Evolutionary conservation across 768 basidiomycete genomes (phyloP).

Genomic region (Rhizopogon sp.): DNA sequence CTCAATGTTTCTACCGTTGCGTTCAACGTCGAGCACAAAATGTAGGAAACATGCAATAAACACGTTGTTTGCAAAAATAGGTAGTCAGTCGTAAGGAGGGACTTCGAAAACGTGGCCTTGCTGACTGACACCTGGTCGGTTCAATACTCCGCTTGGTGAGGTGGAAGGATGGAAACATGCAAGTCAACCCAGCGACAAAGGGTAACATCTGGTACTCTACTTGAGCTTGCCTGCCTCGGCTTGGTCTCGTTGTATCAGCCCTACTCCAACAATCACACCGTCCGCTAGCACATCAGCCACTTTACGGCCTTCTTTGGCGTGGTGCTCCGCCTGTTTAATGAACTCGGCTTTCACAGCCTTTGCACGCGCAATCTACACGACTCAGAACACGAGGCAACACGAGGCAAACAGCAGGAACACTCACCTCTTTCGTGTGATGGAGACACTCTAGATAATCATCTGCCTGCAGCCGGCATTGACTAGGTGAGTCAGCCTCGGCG

Average conservation of each 20-base stretch:
- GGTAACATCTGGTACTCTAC: slow-evolving; percentile 6
- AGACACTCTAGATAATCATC: slow-evolving; percentile 93
- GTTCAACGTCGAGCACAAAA: neutral
- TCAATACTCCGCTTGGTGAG: neutral
- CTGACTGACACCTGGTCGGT: too few relatives aligned
- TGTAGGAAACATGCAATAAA: neutral
- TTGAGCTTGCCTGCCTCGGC: slow-evolving; percentile 8
- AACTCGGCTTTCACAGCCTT: slow-evolving; percentile 69
- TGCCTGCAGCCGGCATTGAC: slow-evolving; percentile 61
- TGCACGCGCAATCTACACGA: slow-evolving; percentile 53
- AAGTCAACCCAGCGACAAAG: neutral
- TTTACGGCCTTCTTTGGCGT: slow-evolving; percentile 67
- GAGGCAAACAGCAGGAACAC: slow-evolving; percentile 14
- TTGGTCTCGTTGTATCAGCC: slow-evolving; percentile 59
- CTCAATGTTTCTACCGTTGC: neutral
- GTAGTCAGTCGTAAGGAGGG: neutral
- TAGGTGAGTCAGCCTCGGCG: slow-evolving; percentile 69
- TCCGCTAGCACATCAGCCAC: slow-evolving; percentile 66
- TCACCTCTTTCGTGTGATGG: slow-evolving; percentile 84
- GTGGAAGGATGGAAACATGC: neutral
- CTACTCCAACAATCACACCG: slow-evolving; percentile 71
- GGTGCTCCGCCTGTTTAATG: slow-evolving; percentile 57
- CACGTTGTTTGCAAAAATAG: neutral
- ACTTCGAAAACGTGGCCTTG: neutral
- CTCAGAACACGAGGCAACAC: neutral